Percentiles rank a stretch among this genome's conserved stretches.
Evolutionary conservation across 176 grass and related monocot species (phyloP).

Genomic region (Aegilops longissima): DNA sequence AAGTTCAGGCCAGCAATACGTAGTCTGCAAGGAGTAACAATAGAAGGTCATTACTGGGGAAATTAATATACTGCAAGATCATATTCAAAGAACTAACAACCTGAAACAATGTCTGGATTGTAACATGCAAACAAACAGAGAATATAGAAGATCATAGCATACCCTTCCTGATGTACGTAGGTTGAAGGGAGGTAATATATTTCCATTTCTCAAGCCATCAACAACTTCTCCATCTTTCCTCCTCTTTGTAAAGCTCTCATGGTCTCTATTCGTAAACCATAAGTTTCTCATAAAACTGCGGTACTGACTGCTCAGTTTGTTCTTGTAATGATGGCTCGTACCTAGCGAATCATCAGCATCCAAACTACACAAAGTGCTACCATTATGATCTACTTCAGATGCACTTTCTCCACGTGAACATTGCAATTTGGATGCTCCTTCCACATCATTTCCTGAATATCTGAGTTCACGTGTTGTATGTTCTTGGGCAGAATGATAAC

Average conservation of each 20-base stretch:
- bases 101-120: not conserved
- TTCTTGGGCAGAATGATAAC: conserved; percentile 32
- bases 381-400: conserved; percentile 15
- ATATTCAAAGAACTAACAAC: not conserved
- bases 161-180: conserved; percentile 49
- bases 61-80: not conserved
- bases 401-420: conserved; percentile 23
- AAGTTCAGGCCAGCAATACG: conserved; percentile 47
- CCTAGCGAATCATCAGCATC: conserved; percentile 41
- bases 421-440: conserved; percentile 28
- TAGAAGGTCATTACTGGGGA: not conserved
- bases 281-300: conserved; percentile 59
- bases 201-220: conserved; percentile 38
- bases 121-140: conserved; percentile 15
- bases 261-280: conserved; percentile 56
- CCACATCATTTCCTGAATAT: conserved; percentile 43
- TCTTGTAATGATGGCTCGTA: conserved; percentile 40
- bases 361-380: conserved; percentile 30
- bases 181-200: conserved; percentile 35
- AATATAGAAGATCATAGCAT: conserved; percentile 16
- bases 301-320: conserved; percentile 42
- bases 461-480: conserved; percentile 26
- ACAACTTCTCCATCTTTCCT: conserved; percentile 78
- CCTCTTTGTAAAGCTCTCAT: conserved; percentile 73
- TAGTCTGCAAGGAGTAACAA: conserved; percentile 40